phyloP scores from a whole-genome alignment of 768 basidiomycete species.

The Tulasnella sp. region DNA sequence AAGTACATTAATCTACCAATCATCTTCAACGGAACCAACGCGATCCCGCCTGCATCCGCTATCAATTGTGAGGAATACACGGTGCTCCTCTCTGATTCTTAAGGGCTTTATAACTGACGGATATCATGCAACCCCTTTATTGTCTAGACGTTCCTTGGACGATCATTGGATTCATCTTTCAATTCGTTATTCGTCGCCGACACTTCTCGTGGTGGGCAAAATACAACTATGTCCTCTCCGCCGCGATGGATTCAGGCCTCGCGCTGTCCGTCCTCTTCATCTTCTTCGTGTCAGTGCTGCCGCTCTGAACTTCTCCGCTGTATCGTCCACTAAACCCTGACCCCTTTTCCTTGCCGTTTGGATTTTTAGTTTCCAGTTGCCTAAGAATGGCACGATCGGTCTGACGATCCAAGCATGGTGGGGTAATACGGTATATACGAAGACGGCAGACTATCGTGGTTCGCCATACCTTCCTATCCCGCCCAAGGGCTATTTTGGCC shows the following conservation, averaged over 20 bases:
- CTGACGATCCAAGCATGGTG: slow-evolving; percentile 51
- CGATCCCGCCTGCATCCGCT: slow-evolving; percentile 56
- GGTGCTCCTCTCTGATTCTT: slow-evolving; percentile 52
- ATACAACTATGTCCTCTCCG: slow-evolving; percentile 46
- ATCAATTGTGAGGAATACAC: slow-evolving; percentile 64
- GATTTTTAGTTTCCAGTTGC: slow-evolving; percentile 57
- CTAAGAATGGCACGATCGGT: slow-evolving; percentile 50
- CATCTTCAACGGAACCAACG: slow-evolving; percentile 52
- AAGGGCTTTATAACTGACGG: slow-evolving; percentile 29
- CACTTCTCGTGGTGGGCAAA: slow-evolving; percentile 21
- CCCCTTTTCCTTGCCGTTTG: too few species aligned
- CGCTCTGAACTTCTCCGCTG: background rate
- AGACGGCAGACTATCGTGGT: slow-evolving; percentile 13
- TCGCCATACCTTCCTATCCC: background rate
- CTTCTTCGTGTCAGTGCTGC: slow-evolving; percentile 36
- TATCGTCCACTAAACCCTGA: too few species aligned
- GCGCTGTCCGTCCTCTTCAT: slow-evolving; percentile 46
- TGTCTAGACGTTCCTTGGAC: slow-evolving; percentile 21
- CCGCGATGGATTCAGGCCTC: slow-evolving; percentile 61
- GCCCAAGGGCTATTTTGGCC: slow-evolving; percentile 11
- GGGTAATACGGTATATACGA: slow-evolving; percentile 43
- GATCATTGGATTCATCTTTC: slow-evolving; percentile 20
- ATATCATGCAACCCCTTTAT: too few species aligned
- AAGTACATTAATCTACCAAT: slow-evolving; percentile 53
- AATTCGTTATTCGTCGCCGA: slow-evolving; percentile 19